A percentile compares a stretch with the other conserved stretches of the same genome.
phyloP scores from a whole-genome alignment of 305 asterid genomes.

The Plantago lanceolata region DNA sequence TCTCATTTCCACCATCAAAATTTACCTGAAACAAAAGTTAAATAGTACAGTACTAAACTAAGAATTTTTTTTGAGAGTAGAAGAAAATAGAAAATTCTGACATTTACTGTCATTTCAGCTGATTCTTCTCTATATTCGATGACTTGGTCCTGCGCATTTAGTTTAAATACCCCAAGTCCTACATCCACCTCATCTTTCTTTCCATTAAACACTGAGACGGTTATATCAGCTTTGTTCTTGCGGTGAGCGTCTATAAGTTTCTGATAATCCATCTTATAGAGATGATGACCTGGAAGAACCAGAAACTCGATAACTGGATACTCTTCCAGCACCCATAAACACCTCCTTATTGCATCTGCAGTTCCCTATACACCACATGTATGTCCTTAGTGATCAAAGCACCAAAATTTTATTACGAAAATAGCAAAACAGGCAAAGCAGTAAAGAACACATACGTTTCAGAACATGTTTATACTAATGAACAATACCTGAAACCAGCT shows the following conservation, averaged over 20 bases:
- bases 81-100: conserved; percentile 20
- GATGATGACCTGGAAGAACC: conserved; percentile 90
- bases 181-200: conserved; percentile 42
- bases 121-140: conserved; percentile 38
- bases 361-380: conserved; percentile 49
- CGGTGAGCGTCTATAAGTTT: conserved; percentile 90
- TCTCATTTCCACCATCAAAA: conserved; percentile 15
- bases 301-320: conserved; percentile 72
- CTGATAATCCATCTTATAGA: conserved; percentile 93
- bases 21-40: conserved; percentile 35
- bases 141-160: conserved; percentile 44
- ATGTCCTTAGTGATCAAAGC: background rate
- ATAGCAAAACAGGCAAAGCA: background rate
- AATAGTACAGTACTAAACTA: background rate
- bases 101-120: conserved; percentile 8
- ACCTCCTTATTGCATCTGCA: conserved; percentile 94
- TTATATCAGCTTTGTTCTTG: conserved; percentile 90
- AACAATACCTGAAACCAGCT: conserved; percentile 69
- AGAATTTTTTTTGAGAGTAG: background rate
- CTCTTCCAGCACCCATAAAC: conserved; percentile 88
- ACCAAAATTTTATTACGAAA: too few species aligned
- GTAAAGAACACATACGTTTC: too few species aligned
- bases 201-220: conserved; percentile 91
- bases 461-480: too few species aligned
- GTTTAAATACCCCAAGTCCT: conserved; percentile 47